These are phyloP conservation scores for Bjerkandera adusta DNA, from an alignment of 1,284 basidiomycete genomes.

Conservation along the genomic window DNA sequence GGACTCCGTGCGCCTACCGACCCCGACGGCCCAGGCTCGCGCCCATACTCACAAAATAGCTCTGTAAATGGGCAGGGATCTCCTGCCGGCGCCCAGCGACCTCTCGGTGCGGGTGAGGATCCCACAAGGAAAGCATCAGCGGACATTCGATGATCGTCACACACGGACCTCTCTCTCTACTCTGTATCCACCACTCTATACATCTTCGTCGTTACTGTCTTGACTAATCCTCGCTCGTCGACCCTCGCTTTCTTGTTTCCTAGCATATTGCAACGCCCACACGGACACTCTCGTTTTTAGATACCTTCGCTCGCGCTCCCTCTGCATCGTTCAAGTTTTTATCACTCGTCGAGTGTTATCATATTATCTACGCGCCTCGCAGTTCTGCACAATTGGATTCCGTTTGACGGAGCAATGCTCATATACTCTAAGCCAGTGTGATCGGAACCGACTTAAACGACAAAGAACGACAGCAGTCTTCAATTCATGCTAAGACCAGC, in stretches of 20 bases:
- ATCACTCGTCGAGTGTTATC: too few relatives aligned
- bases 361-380: too few relatives aligned
- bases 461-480: too few relatives aligned
- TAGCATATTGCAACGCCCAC: slow-evolving; percentile 3
- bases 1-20: slow-evolving; percentile 17
- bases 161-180: neutral
- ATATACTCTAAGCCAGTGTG: too few relatives aligned
- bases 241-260: slow-evolving; percentile 1
- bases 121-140: slow-evolving; percentile 3
- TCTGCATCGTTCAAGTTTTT: too few relatives aligned
- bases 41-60: slow-evolving; percentile 24
- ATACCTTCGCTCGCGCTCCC: too few relatives aligned
- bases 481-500: too few relatives aligned
- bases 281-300: slow-evolving; percentile 8
- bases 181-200: too few relatives aligned
- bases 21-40: slow-evolving; percentile 12
- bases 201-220: too few relatives aligned
- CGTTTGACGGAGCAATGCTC: too few relatives aligned
- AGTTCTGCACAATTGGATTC: too few relatives aligned
- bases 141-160: slow-evolving; percentile 7
- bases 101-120: slow-evolving; percentile 10
- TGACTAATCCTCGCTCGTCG: neutral
- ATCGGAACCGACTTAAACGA: too few relatives aligned
- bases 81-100: slow-evolving; percentile 13
- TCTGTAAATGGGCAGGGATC: slow-evolving; percentile 23